Percentiles rank a stretch among this genome's conserved stretches.
Conservation (phyloP, 2,329 filamentous ascomycete species). For the Didymella keratinophila region DNA sequence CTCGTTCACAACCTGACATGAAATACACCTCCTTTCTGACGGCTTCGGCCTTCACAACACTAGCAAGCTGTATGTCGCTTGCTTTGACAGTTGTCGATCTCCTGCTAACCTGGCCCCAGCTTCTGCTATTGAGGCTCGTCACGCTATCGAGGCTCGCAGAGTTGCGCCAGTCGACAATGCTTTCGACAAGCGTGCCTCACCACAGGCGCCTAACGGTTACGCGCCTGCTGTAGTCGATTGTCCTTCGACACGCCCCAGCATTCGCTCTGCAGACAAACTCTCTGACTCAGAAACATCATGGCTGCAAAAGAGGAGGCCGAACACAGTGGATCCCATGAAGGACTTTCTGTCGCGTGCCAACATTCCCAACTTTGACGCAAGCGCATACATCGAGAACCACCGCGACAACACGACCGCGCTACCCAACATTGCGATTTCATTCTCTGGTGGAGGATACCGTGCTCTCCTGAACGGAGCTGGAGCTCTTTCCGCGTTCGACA, state of each 20-base stretch:
- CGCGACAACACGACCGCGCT: slow-evolving; percentile 63
- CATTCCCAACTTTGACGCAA: slow-evolving; percentile 81
- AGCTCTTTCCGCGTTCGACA: slow-evolving; percentile 80
- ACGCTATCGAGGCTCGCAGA: slow-evolving; percentile 25
- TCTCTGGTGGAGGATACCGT: slow-evolving; percentile 85
- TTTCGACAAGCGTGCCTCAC: slow-evolving; percentile 54
- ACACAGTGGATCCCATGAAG: slow-evolving; percentile 77
- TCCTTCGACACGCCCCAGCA: slow-evolving; percentile 71
- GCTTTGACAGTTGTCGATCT: neutral
- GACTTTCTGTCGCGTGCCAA: slow-evolving; percentile 74
- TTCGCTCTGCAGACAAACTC: slow-evolving; percentile 69
- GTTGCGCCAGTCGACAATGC: slow-evolving; percentile 27
- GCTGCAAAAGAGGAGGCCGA: slow-evolving; percentile 74
- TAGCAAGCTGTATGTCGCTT: slow-evolving; percentile 40
- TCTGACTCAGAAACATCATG: slow-evolving; percentile 76
- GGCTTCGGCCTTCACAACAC: slow-evolving; percentile 40
- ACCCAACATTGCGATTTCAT: slow-evolving; percentile 77
- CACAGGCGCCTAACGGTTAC: slow-evolving; percentile 72
- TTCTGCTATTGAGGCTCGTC: slow-evolving; percentile 35
- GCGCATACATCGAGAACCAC: slow-evolving; percentile 70
- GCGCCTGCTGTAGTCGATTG: slow-evolving; percentile 73
- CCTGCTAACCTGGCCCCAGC: slow-evolving; percentile 35
- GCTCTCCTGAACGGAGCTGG: slow-evolving; percentile 87
- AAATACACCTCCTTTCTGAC: slow-evolving; percentile 38
- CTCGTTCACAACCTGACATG: slow-evolving; percentile 31